Evolutionary conservation across 2,329 filamentous ascomycete species (phyloP), one percentile per base, ranked within the genome.

Genomic region (Dactylonectria macrodidyma): DNA sequence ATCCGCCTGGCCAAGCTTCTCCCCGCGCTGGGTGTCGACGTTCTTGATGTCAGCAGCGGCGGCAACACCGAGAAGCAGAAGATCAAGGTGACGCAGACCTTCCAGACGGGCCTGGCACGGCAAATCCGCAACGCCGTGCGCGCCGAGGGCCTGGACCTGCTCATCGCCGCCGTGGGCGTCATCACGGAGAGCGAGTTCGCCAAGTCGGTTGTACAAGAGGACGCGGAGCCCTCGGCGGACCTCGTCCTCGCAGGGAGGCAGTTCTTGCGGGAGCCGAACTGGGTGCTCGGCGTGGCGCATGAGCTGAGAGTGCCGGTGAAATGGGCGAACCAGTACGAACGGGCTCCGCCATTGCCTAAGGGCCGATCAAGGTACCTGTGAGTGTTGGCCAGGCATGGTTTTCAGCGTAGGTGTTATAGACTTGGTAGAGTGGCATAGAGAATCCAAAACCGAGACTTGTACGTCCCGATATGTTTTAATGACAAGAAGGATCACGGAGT

Each of bases 221-320:
- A 78, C 38, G 44, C 57, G 16, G 65, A 83, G 6, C 76, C 85
- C 16, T 82, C 84, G 77, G 89, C 87, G 1, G 95, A 98, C 77
- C 80, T 95, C n/a, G 90, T 92, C 0, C 85, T 95, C 19, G 86
- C 92, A 1, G 95, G 89, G 0, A 86, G 94, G 63, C 91, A 92
- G 76, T 96, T 96, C 81, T 86, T 97, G 82, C 90, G 94, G 78
- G 94, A 97, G 77, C 93, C 95, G 0, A 91, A 93, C 65, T 90
- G 95, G 77, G 92, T 94, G 9, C 89, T 94, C 81, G 86, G 88
- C 38, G 91, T 89, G 69, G 95, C 93, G 0, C 87, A 93, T 68
- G 88, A 94, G 71, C 83, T 97, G 36, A 90, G 89, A 10, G 90
- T 95, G 3, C 83, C 89, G 65, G 89, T 95, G 5, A 84, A 91